phyloP scores from a whole-genome alignment of 768 basidiomycete species.

The Piloderma croceum region DNA sequence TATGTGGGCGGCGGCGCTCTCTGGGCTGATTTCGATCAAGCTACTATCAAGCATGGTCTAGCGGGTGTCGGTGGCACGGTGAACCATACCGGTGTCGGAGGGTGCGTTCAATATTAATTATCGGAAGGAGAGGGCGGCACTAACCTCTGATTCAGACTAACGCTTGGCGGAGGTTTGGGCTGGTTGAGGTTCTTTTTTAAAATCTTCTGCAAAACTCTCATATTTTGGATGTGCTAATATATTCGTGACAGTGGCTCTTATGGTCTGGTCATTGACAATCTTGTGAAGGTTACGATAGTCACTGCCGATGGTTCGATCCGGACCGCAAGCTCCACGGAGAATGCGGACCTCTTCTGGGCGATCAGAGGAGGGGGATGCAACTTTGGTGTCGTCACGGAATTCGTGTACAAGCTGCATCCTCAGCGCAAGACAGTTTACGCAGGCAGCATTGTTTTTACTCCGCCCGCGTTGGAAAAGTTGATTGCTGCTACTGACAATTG shows the following conservation, averaged over 20 bases:
- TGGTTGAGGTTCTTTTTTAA: too few species aligned
- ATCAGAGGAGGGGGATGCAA: too few species aligned
- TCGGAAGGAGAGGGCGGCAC: not conserved
- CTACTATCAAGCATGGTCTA: slow-evolving; percentile 38
- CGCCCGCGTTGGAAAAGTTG: too few species aligned
- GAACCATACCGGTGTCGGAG: slow-evolving; percentile 49
- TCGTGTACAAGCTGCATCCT: slow-evolving; percentile 42
- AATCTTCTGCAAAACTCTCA: too few species aligned
- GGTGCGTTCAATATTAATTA: slow-evolving; percentile 30
- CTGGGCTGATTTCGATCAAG: slow-evolving; percentile 42
- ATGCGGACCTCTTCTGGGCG: slow-evolving; percentile 50
- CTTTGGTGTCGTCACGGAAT: slow-evolving; percentile 52
- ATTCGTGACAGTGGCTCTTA: slow-evolving; percentile 32
- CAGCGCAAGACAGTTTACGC: slow-evolving; percentile 44
- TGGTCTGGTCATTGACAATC: slow-evolving; percentile 46
- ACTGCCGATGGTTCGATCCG: slow-evolving; percentile 37
- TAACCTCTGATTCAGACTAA: slow-evolving; percentile 28
- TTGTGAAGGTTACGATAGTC: slow-evolving; percentile 42
- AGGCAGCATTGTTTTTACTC: slow-evolving; percentile 34
- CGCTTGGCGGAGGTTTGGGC: slow-evolving; percentile 52
- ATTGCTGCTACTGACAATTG: slow-evolving; percentile 32
- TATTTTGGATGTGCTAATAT: too few species aligned
- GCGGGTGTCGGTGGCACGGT: slow-evolving; percentile 45
- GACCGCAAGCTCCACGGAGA: slow-evolving; percentile 48
- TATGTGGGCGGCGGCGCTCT: slow-evolving; percentile 43